Percentiles rank a stretch among this genome's conserved stretches.
phyloP scores from a whole-genome alignment of 257 asterid genomes.

The Fraxinus pennsylvanica region DNA sequence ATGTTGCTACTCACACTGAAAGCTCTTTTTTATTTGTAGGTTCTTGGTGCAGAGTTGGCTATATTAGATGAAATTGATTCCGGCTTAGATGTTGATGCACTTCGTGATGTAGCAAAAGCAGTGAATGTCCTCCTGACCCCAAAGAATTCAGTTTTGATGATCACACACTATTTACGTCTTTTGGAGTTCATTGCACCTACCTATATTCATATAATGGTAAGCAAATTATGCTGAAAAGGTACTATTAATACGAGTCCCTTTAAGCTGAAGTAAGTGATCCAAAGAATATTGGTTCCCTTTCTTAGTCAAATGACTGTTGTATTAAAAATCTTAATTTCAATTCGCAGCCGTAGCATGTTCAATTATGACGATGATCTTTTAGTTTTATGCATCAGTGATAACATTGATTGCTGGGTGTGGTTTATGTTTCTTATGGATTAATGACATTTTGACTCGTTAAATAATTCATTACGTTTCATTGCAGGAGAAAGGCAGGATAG shows the following conservation, averaged over 20 bases:
- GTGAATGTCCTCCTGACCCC: slow-evolving; percentile 73
- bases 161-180: slow-evolving; percentile 88
- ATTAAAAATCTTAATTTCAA: neutral
- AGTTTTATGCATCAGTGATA: slow-evolving; percentile 3
- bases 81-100: slow-evolving; percentile 97
- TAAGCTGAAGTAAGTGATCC: neutral
- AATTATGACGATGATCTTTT: neutral
- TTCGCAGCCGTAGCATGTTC: neutral
- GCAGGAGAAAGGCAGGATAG: slow-evolving; percentile 89
- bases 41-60: slow-evolving; percentile 92
- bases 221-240: slow-evolving; percentile 24
- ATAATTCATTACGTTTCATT: neutral
- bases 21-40: slow-evolving; percentile 49
- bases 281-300: neutral
- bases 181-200: slow-evolving; percentile 78
- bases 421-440: neutral
- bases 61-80: slow-evolving; percentile 96
- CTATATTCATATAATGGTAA: slow-evolving; percentile 89
- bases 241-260: neutral
- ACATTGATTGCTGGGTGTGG: neutral
- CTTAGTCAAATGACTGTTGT: neutral
- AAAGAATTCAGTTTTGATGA: slow-evolving; percentile 78
- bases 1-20: slow-evolving; percentile 19
- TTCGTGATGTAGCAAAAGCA: slow-evolving; percentile 86
- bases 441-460: neutral